These are phyloP conservation scores for Ophiosphaerella korrae DNA, from an alignment of 2,329 filamentous ascomycete species.

Conservation along the genomic window DNA sequence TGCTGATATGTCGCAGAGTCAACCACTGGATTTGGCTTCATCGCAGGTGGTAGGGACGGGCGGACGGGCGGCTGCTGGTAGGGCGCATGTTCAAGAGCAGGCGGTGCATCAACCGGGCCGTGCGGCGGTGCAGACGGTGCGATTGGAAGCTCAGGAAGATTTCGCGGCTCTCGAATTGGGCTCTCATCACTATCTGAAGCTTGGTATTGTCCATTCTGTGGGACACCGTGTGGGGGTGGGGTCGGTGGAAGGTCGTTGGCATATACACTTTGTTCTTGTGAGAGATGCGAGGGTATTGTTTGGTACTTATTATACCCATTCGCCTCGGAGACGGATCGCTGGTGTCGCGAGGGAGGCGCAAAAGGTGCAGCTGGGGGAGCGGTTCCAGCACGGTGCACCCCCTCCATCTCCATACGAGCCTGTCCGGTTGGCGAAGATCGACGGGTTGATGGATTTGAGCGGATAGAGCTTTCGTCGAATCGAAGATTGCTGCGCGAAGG, in stretches of 20 bases:
- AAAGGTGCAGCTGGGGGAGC: conserved; percentile 44
- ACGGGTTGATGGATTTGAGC: conserved; percentile 53
- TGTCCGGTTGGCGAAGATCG: conserved; percentile 49
- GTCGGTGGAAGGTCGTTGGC: conserved; percentile 46
- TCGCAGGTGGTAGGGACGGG: conserved; percentile 75
- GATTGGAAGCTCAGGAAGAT: conserved; percentile 42
- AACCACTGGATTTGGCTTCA: conserved; percentile 81
- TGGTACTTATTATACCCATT: conserved; percentile 52
- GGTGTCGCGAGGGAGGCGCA: conserved; percentile 45
- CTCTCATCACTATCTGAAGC: conserved; percentile 39
- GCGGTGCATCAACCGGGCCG: conserved; percentile 77
- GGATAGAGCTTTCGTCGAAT: conserved; percentile 52
- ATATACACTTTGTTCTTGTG: conserved; percentile 40
- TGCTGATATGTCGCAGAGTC: conserved; percentile 82
- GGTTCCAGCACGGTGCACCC: conserved; percentile 50
- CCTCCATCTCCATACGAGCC: conserved; percentile 24
- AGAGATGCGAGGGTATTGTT: conserved; percentile 47
- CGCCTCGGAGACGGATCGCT: conserved; percentile 56
- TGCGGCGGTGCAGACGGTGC: conserved; percentile 57
- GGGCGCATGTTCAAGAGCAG: conserved; percentile 77
- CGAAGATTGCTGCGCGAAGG: conserved; percentile 43
- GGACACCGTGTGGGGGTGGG: conserved; percentile 48
- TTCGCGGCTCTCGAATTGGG: conserved; percentile 30
- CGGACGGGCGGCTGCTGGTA: conserved; percentile 71
- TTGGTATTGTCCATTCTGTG: conserved; percentile 30